Percentiles rank a stretch among this genome's conserved stretches.
Conservation (phyloP, 495 filamentous ascomycete species). For the Aspergillus homomorphus region DNA sequence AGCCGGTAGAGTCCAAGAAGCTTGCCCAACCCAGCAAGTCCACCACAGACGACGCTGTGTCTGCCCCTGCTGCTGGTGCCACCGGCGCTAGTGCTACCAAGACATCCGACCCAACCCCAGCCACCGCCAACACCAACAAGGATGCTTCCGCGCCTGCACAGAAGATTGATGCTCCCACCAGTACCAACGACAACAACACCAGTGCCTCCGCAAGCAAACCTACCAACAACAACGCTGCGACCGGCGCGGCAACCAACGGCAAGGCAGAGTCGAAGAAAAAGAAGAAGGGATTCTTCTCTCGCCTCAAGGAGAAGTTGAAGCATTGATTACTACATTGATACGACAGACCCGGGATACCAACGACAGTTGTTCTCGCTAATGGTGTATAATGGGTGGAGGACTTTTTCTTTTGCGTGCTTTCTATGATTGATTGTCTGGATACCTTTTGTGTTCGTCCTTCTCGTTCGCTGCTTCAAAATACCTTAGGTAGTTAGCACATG, state of each 20-base stretch:
- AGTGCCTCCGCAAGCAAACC: background rate
- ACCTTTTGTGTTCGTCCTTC: constrained; percentile 21
- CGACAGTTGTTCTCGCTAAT: constrained; percentile 2
- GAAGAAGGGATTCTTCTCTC: constrained; percentile 47
- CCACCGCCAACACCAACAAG: background rate
- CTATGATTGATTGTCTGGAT: constrained; percentile 18
- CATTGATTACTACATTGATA: background rate
- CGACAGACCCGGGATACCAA: background rate
- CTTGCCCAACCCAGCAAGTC: background rate
- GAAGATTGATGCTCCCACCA: background rate
- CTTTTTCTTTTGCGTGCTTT: background rate
- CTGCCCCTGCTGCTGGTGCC: constrained; percentile 19
- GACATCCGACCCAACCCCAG: background rate
- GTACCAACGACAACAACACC: constrained; percentile 8
- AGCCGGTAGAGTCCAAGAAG: background rate
- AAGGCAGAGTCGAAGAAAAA: constrained; percentile 46
- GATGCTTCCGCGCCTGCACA: background rate
- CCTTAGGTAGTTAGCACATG: constrained; percentile 7
- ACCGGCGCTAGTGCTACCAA: constrained; percentile 18
- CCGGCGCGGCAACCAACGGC: constrained; percentile 2
- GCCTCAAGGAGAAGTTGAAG: constrained; percentile 50
- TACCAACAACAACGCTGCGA: constrained; percentile 6
- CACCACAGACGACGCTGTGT: background rate
- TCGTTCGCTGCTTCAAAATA: background rate
- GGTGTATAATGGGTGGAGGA: constrained; percentile 15